These are phyloP conservation scores for Xylariaceae sp. DNA, from an alignment of 2,329 filamentous ascomycete genomes.

Conservation along the genomic window DNA sequence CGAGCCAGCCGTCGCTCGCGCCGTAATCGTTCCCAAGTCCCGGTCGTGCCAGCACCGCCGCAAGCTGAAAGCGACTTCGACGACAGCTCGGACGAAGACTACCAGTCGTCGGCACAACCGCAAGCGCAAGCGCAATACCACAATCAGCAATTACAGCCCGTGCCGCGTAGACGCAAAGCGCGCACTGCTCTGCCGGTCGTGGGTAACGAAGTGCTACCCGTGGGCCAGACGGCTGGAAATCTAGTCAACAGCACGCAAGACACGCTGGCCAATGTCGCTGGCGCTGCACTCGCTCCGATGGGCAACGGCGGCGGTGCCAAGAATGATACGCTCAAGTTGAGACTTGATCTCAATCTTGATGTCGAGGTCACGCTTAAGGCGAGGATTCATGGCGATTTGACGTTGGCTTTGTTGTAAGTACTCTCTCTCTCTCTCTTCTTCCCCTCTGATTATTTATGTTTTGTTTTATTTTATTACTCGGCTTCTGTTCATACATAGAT, in stretches of 20 bases:
- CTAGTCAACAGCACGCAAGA: constrained; percentile 27
- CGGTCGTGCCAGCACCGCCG: constrained; percentile 21
- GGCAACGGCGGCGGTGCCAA: constrained; percentile 38
- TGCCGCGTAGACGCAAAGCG: constrained; percentile 19
- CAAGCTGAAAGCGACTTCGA: constrained; percentile 21
- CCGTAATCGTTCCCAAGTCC: constrained; percentile 25
- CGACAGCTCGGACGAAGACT: constrained; percentile 25
- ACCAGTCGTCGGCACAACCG: constrained; percentile 25
- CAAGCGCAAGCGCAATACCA: constrained; percentile 18
- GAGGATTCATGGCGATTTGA: constrained; percentile 78
- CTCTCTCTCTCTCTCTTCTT: constrained; percentile 4
- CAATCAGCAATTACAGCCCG: constrained; percentile 18
- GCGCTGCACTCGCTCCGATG: constrained; percentile 15
- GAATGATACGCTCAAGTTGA: constrained; percentile 62
- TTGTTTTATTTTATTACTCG: no score
- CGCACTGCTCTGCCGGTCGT: constrained; percentile 23
- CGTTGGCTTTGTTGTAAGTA: constrained; percentile 60
- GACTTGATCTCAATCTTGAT: constrained; percentile 74
- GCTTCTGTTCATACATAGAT: background rate
- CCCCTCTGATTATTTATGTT: background rate
- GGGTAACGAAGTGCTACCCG: constrained; percentile 25
- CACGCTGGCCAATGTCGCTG: constrained; percentile 26
- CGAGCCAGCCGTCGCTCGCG: constrained; percentile 26
- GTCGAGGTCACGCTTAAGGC: constrained; percentile 83
- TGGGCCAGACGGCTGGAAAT: constrained; percentile 30